Conservation (phyloP, 306 rosid genomes). For the Lathyrus tuberosus region DNA sequence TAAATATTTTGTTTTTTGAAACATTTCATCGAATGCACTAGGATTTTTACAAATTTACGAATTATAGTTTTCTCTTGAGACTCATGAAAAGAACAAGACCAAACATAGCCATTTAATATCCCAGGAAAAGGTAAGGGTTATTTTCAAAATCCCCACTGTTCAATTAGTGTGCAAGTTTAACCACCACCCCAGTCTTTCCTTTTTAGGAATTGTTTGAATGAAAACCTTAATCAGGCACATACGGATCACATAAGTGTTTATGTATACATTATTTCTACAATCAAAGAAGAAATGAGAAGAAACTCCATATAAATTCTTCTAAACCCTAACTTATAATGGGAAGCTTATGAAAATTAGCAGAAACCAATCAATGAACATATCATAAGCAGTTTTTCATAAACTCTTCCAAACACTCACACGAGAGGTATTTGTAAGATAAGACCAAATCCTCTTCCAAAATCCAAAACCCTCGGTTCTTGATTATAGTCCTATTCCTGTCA, state of each 20-base stretch:
- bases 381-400: neutral
- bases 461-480: neutral
- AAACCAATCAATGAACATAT: neutral
- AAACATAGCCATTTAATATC: slow-evolving; percentile 18
- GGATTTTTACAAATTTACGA: slow-evolving; percentile 2
- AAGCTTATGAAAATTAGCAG: neutral
- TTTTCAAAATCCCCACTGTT: slow-evolving; percentile 12
- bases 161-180: neutral
- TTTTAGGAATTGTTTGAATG: neutral
- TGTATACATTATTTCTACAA: neutral
- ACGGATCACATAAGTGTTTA: neutral
- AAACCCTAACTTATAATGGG: neutral
- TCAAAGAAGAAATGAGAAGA: neutral
- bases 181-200: neutral
- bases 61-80: slow-evolving; percentile 10
- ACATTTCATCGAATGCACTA: slow-evolving; percentile 2
- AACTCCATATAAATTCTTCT: neutral
- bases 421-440: neutral
- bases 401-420: neutral
- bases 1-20: slow-evolving; percentile 13
- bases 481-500: neutral
- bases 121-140: neutral
- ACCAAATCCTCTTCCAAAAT: slow-evolving; percentile 2
- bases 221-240: neutral
- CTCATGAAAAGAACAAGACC: slow-evolving; percentile 10